Evolutionary conservation across 1,284 basidiomycete species (phyloP), one percentile per base, ranked within the genome.

Genomic region (Tylopilus sp.): DNA sequence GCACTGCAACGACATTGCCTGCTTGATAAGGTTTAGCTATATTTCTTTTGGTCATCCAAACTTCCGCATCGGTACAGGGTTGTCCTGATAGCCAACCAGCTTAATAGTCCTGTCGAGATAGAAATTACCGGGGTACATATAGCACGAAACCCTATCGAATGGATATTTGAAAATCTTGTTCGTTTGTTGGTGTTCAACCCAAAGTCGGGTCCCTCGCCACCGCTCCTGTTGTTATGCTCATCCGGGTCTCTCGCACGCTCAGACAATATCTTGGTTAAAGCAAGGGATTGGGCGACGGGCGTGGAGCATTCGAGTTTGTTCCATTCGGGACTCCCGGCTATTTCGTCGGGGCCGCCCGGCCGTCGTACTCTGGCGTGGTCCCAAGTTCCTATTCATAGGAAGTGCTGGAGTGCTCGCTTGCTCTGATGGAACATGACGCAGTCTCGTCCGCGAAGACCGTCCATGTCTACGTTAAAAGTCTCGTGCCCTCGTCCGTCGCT

Each of bases 241-340:
- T 23, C 21, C 6, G 6, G 21, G 21, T 23, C 23, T 4, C 26
- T n/a, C 12, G 15, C 28, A 41, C 33, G 16, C 26, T 23, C 35
- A 30, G 1, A 15, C 36, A 2, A 68, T 64, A 64, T 67, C 66
- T 43, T 64, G 64, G 63, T 41, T 67, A 64, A 64, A 23, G 59
- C 50, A 9, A 67, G 52, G 26, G 63, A 64, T 38, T 66, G 53
- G 66, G 49, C 48, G 26, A 59, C 57, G 1, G 66, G 61, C 6
- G 44, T 64, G 19, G 63, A 64, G 44, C 68, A 64, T 40, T 64
- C 63, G 11, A 66, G 23, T 25, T 30, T 64, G 25, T 64, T 64
- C 40, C 61, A 64, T 40, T 64, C 63, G 2, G 63, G 63, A 6
- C 51, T 64, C 12, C 61, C 57, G 18, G 57, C 55, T 3, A 68